Conservation (phyloP, 129 eudicot genomes). For the Artemisia annua region DNA sequence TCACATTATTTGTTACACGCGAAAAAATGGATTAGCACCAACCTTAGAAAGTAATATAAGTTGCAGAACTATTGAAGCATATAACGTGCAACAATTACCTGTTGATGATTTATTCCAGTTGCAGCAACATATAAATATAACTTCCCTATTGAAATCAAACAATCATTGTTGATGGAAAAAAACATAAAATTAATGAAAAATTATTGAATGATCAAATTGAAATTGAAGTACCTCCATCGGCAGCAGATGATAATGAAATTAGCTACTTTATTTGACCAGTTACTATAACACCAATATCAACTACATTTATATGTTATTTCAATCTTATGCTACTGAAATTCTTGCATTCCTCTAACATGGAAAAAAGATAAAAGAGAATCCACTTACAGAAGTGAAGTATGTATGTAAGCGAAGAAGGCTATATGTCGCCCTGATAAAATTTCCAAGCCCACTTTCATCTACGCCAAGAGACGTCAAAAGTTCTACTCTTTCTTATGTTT, state of each 20-base stretch:
- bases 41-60: background rate
- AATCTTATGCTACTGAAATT: too few species aligned
- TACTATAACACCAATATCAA: too few species aligned
- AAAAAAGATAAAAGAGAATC: too few species aligned
- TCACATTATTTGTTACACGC: slow-evolving; percentile 43
- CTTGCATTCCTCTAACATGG: too few species aligned
- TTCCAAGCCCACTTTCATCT: slow-evolving; percentile 88
- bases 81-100: too few species aligned
- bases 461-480: slow-evolving; percentile 59
- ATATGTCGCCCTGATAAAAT: slow-evolving; percentile 86
- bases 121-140: slow-evolving; percentile 95
- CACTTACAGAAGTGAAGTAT: slow-evolving; percentile 74
- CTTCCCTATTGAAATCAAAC: slow-evolving; percentile 71
- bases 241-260: too few species aligned
- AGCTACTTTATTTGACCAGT: too few species aligned
- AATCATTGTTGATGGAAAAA: too few species aligned
- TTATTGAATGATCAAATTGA: too few species aligned
- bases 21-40: slow-evolving; percentile 8
- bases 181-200: too few species aligned
- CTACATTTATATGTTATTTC: too few species aligned
- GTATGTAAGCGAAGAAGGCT: slow-evolving; percentile 78
- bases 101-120: slow-evolving; percentile 94
- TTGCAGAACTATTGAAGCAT: slow-evolving; percentile 10
- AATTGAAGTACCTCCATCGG: too few species aligned
- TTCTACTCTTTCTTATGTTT: slow-evolving; percentile 63